Evolutionary conservation across 2,329 filamentous ascomycete genomes (phyloP), one percentile per base, ranked within the genome.

Genomic region (Fusarium goolgardi): DNA sequence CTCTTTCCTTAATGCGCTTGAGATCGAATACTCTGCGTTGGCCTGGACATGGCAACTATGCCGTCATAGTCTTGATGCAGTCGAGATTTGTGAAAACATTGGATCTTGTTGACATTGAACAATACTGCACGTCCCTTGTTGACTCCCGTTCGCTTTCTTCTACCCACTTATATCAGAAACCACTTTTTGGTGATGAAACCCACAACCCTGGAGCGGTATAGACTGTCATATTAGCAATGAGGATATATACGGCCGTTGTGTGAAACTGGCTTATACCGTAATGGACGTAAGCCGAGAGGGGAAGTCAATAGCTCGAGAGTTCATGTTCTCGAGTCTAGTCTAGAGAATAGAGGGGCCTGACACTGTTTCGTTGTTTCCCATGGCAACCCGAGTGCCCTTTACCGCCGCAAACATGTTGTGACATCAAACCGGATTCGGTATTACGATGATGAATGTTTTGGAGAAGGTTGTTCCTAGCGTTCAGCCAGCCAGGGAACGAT

Each of bases 311-410:
- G 53, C 47, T 47, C 16, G 46, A 55, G 29, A 45, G 25, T 60
- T 56, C 53, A 62, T 63, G 46, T 37, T 53, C 25, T 34, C 27
- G 15, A 13, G 13, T 31, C 29, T 31, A 53, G 25, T 44, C 27
- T 44, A 32, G 55, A 60, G 39, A 55, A 47, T 61, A 45, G 58
- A 45, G 49, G 59, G 44, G 63, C 52, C 31, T 43, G 55, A 65
- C 57, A 62, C 55, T 57, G 54, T 59, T 63, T 51, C 37, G 29
- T 47, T 55, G 62, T 73, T 37, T 64, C 71, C 71, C 57, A 62
- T 69, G 55, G 66, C 69, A 73, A 73, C 71, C 71, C 23, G 34
- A 59, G 40, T 52, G 40, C 43, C 52, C 31, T 47, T 55, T 41
- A 39, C 46, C 54, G 62, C 66, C 57, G 58, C 31, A 56, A 63